phyloP scores from a whole-genome alignment of 768 basidiomycete species.

The Hebeloma cylindrosporum region DNA sequence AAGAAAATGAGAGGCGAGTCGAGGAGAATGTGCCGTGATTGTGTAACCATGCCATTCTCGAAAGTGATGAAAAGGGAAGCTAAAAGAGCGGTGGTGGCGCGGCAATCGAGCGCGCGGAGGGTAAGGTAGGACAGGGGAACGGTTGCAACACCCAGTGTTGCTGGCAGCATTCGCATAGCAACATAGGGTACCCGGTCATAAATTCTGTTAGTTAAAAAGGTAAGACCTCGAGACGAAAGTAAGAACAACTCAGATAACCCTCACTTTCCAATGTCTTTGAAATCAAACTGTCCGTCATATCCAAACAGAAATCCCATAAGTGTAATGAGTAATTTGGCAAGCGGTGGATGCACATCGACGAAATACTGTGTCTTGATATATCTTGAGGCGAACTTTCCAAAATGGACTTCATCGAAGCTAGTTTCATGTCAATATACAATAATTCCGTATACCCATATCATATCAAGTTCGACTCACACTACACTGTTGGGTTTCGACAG shows the following conservation, averaged over 20 bases:
- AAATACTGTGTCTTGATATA: slow-evolving; percentile 93
- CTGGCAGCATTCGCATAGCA: slow-evolving; percentile 96
- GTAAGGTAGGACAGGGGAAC: slow-evolving; percentile 93
- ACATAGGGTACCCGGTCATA: slow-evolving; percentile 92
- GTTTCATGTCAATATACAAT: slow-evolving; percentile 2
- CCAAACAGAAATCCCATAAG: slow-evolving; percentile 85
- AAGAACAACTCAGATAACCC: slow-evolving; percentile 24
- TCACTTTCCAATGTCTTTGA: slow-evolving; percentile 96
- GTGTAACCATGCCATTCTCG: slow-evolving; percentile 94
- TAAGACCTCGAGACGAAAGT: slow-evolving; percentile 1
- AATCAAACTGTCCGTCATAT: slow-evolving; percentile 93
- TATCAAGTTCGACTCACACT: slow-evolving; percentile 61
- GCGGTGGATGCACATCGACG: slow-evolving; percentile 95
- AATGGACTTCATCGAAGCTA: slow-evolving; percentile 98
- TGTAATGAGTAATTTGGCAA: slow-evolving; percentile 95
- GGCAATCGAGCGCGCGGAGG: slow-evolving; percentile 88
- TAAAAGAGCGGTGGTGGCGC: slow-evolving; percentile 88
- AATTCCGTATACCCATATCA: not conserved
- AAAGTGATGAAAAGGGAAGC: slow-evolving; percentile 91
- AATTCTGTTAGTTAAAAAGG: slow-evolving; percentile 49
- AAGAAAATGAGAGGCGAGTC: slow-evolving; percentile 99
- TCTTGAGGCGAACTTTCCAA: slow-evolving; percentile 93
- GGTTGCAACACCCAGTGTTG: slow-evolving; percentile 82
- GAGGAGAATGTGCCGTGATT: slow-evolving; percentile 94
- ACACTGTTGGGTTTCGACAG: slow-evolving; percentile 87